Evolutionary conservation across 2,329 filamentous ascomycete species (phyloP), one percentile per base, ranked within the genome.

Genomic region (Neofusicoccum laricinum): DNA sequence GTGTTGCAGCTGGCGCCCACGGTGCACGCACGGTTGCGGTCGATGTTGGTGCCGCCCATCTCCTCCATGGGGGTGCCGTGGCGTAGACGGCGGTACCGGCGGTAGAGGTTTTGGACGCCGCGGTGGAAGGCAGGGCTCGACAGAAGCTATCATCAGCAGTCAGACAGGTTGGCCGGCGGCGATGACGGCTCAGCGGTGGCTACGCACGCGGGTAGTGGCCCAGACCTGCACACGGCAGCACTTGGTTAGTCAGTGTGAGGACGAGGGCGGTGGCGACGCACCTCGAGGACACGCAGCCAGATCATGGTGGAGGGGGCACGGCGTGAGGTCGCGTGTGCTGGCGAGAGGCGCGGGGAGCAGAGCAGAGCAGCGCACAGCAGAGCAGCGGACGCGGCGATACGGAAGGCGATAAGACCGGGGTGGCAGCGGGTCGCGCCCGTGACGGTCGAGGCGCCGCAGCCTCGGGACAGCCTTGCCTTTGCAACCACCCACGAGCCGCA

Each of bases 91-190:
- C 81, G 77, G 64, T 83, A 77, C 64, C 73, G 74, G 66, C 76
- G 77, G 55, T 86, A 84, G 12, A 83, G 77, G 64, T 78, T 79
- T 25, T 82, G 79, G 17, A 87, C 82, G 30, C 70, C 77, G 62
- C 80, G 78, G 69, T 87, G 85, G 76, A 87, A 87, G 40, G 78
- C 72, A 2, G 83, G 83, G 62, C 82, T 85, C 61, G 76, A 75
- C 46, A 87, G 78, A 63, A 87, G 80, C 78, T 84, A 70, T 45
- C 64, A 64, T 30, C 64, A 63, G 34, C 43, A 48, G 46, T 61
- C 45, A 61, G 58, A 49, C 12, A 40, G 66, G 65, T 46, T 51
- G 64, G 10, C 36, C 14, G 40, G 51, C 34, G 38, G 19, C 21
- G 51, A 17, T 17, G 14, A 55, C 25, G 63, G 34, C 50, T 43